Evolutionary conservation across 2,329 filamentous ascomycete genomes (phyloP).

Genomic region (Seiridium unicorne): DNA sequence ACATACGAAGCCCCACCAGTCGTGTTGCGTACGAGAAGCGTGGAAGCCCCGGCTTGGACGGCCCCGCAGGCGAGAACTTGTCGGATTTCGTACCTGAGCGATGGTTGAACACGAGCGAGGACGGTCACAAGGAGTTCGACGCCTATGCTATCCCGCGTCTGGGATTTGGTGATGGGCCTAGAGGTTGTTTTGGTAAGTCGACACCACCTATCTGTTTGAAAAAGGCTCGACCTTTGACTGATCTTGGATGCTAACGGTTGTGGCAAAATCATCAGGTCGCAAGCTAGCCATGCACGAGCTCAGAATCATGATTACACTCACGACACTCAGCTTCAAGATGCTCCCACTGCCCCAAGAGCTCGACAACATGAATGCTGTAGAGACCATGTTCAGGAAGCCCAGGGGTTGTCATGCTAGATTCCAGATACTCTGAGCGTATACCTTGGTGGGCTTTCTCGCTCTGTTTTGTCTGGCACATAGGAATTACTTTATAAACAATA

Average conservation of each 20-base stretch:
- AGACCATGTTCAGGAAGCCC: background rate
- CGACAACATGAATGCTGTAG: constrained; percentile 2
- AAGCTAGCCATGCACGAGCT: constrained; percentile 14
- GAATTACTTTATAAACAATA: too few species aligned
- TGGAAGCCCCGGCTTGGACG: background rate
- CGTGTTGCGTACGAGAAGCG: background rate
- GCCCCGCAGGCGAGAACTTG: background rate
- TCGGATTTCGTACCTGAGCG: background rate
- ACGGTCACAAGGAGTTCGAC: background rate
- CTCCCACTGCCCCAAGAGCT: constrained; percentile 10
- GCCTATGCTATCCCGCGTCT: background rate
- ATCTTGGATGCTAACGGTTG: background rate
- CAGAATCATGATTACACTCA: constrained; percentile 11
- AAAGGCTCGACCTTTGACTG: background rate
- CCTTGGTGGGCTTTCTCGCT: too few species aligned
- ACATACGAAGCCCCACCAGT: background rate
- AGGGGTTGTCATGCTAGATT: too few species aligned
- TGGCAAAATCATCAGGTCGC: constrained; percentile 8
- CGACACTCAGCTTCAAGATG: constrained; percentile 15
- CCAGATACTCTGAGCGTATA: too few species aligned
- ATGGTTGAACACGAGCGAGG: background rate
- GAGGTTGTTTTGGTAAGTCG: background rate
- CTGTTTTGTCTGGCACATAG: too few species aligned
- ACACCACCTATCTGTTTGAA: background rate
- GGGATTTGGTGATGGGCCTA: background rate